Conservation (phyloP, 768 basidiomycete species). For the Serendipita indica region DNA sequence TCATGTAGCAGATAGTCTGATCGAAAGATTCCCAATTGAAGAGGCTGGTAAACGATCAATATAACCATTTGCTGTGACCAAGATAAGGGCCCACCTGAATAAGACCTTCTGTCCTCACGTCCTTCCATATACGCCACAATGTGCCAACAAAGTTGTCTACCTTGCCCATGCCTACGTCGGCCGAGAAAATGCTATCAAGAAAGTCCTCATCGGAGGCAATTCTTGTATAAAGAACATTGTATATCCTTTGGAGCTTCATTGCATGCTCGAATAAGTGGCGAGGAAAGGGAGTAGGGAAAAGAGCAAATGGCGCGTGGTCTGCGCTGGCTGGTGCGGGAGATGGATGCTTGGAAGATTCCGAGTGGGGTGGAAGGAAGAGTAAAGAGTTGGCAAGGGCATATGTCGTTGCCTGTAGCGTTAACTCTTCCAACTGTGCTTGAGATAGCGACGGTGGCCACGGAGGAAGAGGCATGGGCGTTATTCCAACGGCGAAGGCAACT, state of each 20-base stretch:
- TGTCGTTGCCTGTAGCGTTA: constrained; percentile 55
- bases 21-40: constrained; percentile 82
- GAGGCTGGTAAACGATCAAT: too few relatives aligned
- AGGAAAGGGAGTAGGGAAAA: constrained; percentile 82
- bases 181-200: constrained; percentile 73
- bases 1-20: constrained; percentile 87
- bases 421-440: constrained; percentile 38
- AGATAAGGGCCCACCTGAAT: constrained; percentile 31
- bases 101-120: constrained; percentile 47
- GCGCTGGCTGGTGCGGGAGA: constrained; percentile 47
- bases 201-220: constrained; percentile 68
- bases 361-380: constrained; percentile 53
- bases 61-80: not conserved
- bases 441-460: constrained; percentile 63
- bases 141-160: constrained; percentile 78
- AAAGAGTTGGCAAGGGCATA: constrained; percentile 78
- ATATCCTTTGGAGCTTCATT: constrained; percentile 49
- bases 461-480: constrained; percentile 8
- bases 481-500: too few relatives aligned
- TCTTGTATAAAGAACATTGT: constrained; percentile 75
- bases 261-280: constrained; percentile 52
- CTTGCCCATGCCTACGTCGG: constrained; percentile 53
- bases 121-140: constrained; percentile 79
- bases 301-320: constrained; percentile 78
- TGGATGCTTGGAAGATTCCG: constrained; percentile 27